Base-by-base conservation (phyloP, 352 stramenopile species). In the Thraustochytrium sp. region DNA sequence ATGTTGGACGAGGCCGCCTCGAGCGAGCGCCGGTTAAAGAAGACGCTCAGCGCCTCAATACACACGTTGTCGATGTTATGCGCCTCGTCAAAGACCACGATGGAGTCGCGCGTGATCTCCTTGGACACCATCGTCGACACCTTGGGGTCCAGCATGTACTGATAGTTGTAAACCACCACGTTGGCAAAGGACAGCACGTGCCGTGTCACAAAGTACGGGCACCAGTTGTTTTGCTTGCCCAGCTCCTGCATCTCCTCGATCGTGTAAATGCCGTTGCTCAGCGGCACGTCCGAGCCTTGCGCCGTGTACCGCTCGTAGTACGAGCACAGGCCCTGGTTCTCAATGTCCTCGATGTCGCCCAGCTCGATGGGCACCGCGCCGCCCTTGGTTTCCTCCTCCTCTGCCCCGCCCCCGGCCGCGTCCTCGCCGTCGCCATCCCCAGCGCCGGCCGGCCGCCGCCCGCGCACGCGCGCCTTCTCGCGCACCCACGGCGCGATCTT, bases 31-130 rank as follows among this genome's bases (percentile, higher is more conserved):
- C 93, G 91, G 84, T 99, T 95, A 44, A 99, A 91, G 18, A 96
- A 95, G 0, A 99, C 96, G 62, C 91, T 97, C 2, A 99, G 87
- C 51, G 96, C 96, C 91, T 99, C 97, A 82, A 99, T 99, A 84
- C 97, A 99, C 23, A 99, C 95, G 90, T 97, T 98, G 86, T 99
- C 96, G 84, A 99, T 99, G 88, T 99, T 99, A 87, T 99, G 96
- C 2, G 95, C 96, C 87, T 99, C 96, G 87, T 99, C 96, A 86
- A 87, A 88, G n/a, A 87, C 83, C 26, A 96, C 88, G 73, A 96
- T 95, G 82, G 90, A 93, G 74, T 94, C 91, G 74, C 92, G 93
- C 86, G 98, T 95, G 56, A 99, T 92, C 85, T 97, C 92, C 36
- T 94, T 87, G n/a, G 92, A 96, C 23, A 98, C 92, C 85, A 94